Evolutionary conservation across 2,329 filamentous ascomycete genomes (phyloP).

Genomic region (Monosporascus cannonballus): DNA sequence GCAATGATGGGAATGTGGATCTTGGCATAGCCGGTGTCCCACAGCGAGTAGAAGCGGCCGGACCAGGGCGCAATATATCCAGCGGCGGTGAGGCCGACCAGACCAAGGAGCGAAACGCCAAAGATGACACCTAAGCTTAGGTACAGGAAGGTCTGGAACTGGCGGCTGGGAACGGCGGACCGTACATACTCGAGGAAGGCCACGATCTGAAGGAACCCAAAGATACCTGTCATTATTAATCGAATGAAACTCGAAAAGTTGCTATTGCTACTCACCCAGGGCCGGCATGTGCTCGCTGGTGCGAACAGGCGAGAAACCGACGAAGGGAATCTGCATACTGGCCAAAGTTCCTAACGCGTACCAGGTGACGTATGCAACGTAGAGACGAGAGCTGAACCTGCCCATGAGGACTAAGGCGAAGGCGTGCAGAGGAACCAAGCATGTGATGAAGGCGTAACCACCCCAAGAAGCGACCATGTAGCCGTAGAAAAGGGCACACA

Average conservation of each 20-base stretch:
- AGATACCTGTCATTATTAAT: slow-evolving; percentile 60
- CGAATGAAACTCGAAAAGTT: neutral
- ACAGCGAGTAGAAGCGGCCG: slow-evolving; percentile 97
- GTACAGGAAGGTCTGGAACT: slow-evolving; percentile 87
- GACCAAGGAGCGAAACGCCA: slow-evolving; percentile 61
- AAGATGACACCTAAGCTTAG: slow-evolving; percentile 71
- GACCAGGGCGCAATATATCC: slow-evolving; percentile 97
- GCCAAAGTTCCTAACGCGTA: slow-evolving; percentile 92
- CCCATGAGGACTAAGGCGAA: slow-evolving; percentile 97
- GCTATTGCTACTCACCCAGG: slow-evolving; percentile 55
- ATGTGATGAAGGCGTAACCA: slow-evolving; percentile 99
- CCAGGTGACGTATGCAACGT: slow-evolving; percentile 97
- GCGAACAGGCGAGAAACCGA: slow-evolving; percentile 91
- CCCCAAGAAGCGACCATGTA: slow-evolving; percentile 99
- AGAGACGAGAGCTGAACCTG: slow-evolving; percentile 85
- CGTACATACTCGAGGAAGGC: slow-evolving; percentile 89
- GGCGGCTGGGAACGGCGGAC: slow-evolving; percentile 80
- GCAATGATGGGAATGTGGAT: slow-evolving; percentile 99
- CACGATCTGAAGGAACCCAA: slow-evolving; percentile 89
- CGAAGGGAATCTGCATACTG: slow-evolving; percentile 99
- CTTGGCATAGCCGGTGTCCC: slow-evolving; percentile 98
- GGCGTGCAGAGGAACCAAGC: slow-evolving; percentile 86
- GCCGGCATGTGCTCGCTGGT: slow-evolving; percentile 99
- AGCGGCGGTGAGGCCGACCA: slow-evolving; percentile 82
- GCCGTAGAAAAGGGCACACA: slow-evolving; percentile 94